phyloP scores from a whole-genome alignment of 768 basidiomycete species.

The Lentinula boryana region DNA sequence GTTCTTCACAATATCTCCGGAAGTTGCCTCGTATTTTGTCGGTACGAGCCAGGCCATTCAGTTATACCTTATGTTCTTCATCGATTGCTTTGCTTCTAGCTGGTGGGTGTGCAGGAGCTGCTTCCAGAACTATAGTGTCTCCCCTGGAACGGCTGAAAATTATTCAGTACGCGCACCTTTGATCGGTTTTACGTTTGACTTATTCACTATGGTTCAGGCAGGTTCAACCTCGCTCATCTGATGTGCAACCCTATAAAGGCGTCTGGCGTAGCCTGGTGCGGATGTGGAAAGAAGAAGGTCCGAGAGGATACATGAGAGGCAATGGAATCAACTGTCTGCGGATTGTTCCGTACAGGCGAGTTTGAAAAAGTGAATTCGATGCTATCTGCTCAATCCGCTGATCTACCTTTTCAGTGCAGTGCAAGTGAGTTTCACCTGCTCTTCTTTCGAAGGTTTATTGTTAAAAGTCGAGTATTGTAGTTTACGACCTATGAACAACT shows the following conservation, averaged over 20 bases:
- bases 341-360: constrained; percentile 82
- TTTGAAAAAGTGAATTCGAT: constrained; percentile 7
- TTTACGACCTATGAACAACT: constrained; percentile 88
- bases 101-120: constrained; percentile 54
- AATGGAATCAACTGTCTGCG: constrained; percentile 89
- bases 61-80: not conserved
- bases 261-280: constrained; percentile 79
- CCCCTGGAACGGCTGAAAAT: constrained; percentile 94
- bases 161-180: constrained; percentile 58
- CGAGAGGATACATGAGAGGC: constrained; percentile 89
- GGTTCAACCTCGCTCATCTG: constrained; percentile 69
- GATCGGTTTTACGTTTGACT: constrained; percentile 3
- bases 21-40: constrained; percentile 39
- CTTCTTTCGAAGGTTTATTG: not conserved
- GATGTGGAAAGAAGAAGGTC: constrained; percentile 94
- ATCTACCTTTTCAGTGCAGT: constrained; percentile 50
- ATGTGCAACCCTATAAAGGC: constrained; percentile 64
- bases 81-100: constrained; percentile 25
- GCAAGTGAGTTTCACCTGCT: constrained; percentile 15
- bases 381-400: not conserved
- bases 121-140: constrained; percentile 87
- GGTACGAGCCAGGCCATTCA: constrained; percentile 17
- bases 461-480: constrained; percentile 16
- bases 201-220: constrained; percentile 47
- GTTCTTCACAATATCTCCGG: constrained; percentile 24